Percentiles rank a stretch among this genome's conserved stretches.
Evolutionary conservation across 2,329 filamentous ascomycete genomes (phyloP).

Genomic region (Sporothrix sp.): DNA sequence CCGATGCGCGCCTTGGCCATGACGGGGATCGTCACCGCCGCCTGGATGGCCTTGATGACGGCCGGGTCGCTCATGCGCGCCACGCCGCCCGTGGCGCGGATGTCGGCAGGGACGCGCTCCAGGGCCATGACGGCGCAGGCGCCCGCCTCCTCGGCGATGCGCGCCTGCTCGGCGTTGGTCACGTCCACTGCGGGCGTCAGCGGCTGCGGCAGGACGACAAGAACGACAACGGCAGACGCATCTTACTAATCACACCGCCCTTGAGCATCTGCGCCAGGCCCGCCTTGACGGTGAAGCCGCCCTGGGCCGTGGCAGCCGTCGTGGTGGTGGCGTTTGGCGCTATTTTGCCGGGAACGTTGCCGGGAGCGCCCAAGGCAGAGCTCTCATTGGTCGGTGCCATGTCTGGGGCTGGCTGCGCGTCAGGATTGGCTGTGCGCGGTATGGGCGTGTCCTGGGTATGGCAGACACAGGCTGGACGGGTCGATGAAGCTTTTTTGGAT

Average conservation of each 20-base stretch:
- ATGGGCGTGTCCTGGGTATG: too few species aligned
- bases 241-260: slow-evolving; percentile 77
- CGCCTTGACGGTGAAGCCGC: slow-evolving; percentile 79
- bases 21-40: slow-evolving; percentile 89
- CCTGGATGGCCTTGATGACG: slow-evolving; percentile 94
- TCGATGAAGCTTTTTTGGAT: background rate
- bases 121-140: slow-evolving; percentile 97
- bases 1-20: slow-evolving; percentile 99
- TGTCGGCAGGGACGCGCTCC: slow-evolving; percentile 94
- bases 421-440: slow-evolving; percentile 5
- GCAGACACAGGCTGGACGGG: too few species aligned
- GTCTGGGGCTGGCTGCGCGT: background rate
- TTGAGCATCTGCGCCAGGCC: slow-evolving; percentile 97
- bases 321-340: slow-evolving; percentile 12
- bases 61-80: slow-evolving; percentile 92
- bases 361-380: slow-evolving; percentile 3
- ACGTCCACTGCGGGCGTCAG: slow-evolving; percentile 58
- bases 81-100: slow-evolving; percentile 83
- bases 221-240: background rate
- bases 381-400: slow-evolving; percentile 10
- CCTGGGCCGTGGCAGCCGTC: slow-evolving; percentile 24
- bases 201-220: background rate
- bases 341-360: slow-evolving; percentile 13
- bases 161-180: slow-evolving; percentile 83
- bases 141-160: slow-evolving; percentile 94